Conservation (phyloP, 495 filamentous ascomycete species). For the Lophium mytilinum region DNA sequence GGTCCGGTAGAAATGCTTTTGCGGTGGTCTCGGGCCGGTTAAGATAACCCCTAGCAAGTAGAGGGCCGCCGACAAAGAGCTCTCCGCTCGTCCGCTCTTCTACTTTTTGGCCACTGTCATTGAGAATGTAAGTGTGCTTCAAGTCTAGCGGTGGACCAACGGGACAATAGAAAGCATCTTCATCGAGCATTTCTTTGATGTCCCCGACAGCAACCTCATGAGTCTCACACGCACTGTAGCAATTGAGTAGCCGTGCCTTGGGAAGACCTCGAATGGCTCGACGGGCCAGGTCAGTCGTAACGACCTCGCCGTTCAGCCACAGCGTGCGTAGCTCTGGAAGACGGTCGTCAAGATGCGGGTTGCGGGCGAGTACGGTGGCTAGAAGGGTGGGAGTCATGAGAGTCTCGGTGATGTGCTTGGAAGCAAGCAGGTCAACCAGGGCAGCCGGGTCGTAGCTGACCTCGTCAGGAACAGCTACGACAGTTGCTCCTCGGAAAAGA, state of each 20-base stretch:
- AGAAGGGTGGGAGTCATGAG: conserved; percentile 68
- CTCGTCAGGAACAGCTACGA: conserved; percentile 58
- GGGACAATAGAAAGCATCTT: conserved; percentile 46
- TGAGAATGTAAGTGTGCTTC: conserved; percentile 51
- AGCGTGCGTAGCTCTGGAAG: conserved; percentile 52
- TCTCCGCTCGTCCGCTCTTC: conserved; percentile 28
- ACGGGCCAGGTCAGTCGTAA: conserved; percentile 57
- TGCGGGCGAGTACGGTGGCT: conserved; percentile 52
- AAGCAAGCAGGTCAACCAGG: conserved; percentile 53
- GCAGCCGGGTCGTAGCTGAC: conserved; percentile 59
- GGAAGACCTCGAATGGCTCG: conserved; percentile 53
- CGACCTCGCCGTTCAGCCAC: conserved; percentile 66
- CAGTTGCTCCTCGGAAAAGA: conserved; percentile 58
- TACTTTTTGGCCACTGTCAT: conserved; percentile 47
- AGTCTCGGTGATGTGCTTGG: conserved; percentile 55
- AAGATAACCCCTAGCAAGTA: conserved; percentile 31
- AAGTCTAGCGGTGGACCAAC: conserved; percentile 55
- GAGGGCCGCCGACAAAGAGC: conserved; percentile 28
- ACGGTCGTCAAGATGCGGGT: conserved; percentile 47
- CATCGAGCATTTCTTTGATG: conserved; percentile 52
- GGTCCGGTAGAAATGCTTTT: conserved; percentile 24
- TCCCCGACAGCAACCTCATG: conserved; percentile 67
- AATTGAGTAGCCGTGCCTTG: conserved; percentile 56
- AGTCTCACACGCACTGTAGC: conserved; percentile 65
- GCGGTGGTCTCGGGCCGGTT: conserved; percentile 33